Conservation (phyloP, 768 basidiomycete species). For the Phanerochaete sordida region DNA sequence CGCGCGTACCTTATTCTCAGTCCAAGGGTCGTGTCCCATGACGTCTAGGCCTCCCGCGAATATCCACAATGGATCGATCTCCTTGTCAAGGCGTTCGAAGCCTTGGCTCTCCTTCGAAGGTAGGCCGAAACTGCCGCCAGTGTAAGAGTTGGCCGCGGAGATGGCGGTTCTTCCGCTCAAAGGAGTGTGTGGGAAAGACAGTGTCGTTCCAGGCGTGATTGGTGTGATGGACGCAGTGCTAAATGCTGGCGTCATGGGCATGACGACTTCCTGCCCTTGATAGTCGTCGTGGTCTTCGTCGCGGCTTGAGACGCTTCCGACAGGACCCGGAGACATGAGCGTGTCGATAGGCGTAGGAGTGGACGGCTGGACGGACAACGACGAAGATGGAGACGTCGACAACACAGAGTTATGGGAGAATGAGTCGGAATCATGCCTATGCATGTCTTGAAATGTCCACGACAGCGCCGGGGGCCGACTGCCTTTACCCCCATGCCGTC, state of each 20-base stretch:
- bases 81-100: conserved; percentile 15
- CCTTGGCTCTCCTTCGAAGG: background rate
- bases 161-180: conserved; percentile 6
- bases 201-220: conserved; percentile 28
- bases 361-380: conserved; percentile 17
- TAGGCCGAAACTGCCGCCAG: background rate
- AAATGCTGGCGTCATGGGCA: conserved; percentile 14
- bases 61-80: conserved; percentile 63
- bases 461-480: background rate
- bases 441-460: conserved; percentile 3
- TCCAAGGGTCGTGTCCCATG: conserved; percentile 62
- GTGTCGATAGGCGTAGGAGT: conserved; percentile 4
- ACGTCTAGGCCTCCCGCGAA: conserved; percentile 78
- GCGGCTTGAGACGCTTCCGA: background rate
- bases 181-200: conserved; percentile 43
- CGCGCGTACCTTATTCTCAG: conserved; percentile 54
- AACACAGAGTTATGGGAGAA: background rate
- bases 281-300: background rate
- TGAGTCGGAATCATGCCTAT: background rate
- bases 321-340: background rate
- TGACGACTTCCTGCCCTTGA: conserved; percentile 1
- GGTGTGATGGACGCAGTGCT: conserved; percentile 8
- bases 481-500: background rate
- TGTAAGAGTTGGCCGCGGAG: background rate
- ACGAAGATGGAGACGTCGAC: conserved; percentile 14